Conservation (phyloP, 2,329 filamentous ascomycete species). For the Scytalidium lignicola region DNA sequence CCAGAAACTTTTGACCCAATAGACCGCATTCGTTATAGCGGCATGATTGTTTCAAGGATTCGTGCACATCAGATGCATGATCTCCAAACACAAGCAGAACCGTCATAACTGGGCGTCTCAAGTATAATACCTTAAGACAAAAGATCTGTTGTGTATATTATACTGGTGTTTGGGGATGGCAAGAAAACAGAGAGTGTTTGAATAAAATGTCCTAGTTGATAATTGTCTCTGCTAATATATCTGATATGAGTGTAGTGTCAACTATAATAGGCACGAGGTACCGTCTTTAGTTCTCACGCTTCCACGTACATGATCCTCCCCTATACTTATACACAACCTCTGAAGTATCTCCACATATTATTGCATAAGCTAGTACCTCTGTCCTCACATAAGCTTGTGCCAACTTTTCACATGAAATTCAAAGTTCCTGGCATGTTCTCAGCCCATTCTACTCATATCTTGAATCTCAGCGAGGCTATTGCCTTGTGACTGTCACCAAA, state of each 20-base stretch:
- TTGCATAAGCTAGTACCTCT: too few relatives aligned
- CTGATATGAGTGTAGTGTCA: neutral
- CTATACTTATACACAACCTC: neutral
- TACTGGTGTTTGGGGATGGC: neutral
- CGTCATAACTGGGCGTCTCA: neutral
- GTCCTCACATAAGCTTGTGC: neutral
- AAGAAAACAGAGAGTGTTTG: neutral
- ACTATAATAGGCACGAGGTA: too few relatives aligned
- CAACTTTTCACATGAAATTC: neutral
- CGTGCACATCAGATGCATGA: slow-evolving; percentile 63
- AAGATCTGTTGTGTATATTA: neutral
- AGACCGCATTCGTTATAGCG: slow-evolving; percentile 40
- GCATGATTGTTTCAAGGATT: slow-evolving; percentile 52
- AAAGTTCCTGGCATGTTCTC: too few relatives aligned
- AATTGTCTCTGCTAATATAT: neutral
- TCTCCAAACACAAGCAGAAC: slow-evolving; percentile 49
- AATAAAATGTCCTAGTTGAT: neutral
- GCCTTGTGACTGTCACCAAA: too few relatives aligned
- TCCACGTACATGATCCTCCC: neutral
- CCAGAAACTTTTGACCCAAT: slow-evolving; percentile 57
- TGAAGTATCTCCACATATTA: neutral
- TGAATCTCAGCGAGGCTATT: too few relatives aligned
- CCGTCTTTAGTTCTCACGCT: too few relatives aligned
- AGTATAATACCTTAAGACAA: neutral
- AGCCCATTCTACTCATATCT: too few relatives aligned